Conservation (phyloP, 2,329 filamentous ascomycete species). For the Ophiosphaerella herpotricha region DNA sequence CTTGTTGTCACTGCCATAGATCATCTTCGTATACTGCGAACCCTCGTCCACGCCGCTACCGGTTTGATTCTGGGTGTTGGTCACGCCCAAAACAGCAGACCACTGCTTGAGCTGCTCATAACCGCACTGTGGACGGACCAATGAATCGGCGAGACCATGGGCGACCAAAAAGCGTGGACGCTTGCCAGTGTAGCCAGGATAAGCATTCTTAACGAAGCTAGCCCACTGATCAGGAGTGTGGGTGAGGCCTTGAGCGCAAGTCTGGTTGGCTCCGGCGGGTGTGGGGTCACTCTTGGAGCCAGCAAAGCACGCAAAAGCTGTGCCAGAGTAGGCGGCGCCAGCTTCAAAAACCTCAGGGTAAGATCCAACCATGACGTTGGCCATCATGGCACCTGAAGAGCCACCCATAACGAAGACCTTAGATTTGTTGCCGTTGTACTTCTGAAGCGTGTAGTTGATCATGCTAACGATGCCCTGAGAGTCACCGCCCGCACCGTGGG, state of each 20-base stretch:
- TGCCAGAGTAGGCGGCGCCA: slow-evolving; percentile 32
- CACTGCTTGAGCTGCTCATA: slow-evolving; percentile 26
- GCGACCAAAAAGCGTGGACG: slow-evolving; percentile 42
- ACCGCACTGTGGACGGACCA: slow-evolving; percentile 29
- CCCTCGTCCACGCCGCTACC: slow-evolving; percentile 12
- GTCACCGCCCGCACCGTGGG: slow-evolving; percentile 62
- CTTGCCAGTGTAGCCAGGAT: slow-evolving; percentile 41
- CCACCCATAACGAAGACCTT: slow-evolving; percentile 49
- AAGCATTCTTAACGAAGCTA: slow-evolving; percentile 17
- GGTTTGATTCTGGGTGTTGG: slow-evolving; percentile 10
- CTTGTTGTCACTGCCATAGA: slow-evolving; percentile 21
- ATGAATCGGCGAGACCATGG: slow-evolving; percentile 39
- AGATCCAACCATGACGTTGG: slow-evolving; percentile 35
- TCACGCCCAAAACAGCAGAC: slow-evolving; percentile 16
- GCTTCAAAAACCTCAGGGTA: slow-evolving; percentile 37
- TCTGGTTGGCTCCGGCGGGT: slow-evolving; percentile 36
- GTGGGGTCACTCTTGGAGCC: slow-evolving; percentile 47
- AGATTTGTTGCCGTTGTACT: slow-evolving; percentile 57
- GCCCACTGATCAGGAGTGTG: slow-evolving; percentile 16
- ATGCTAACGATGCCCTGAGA: slow-evolving; percentile 62
- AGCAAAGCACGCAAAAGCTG: slow-evolving; percentile 35
- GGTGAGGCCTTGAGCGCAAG: slow-evolving; percentile 62
- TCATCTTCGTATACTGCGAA: slow-evolving; percentile 18
- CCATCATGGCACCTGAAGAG: slow-evolving; percentile 39
- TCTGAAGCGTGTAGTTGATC: slow-evolving; percentile 58